Evolutionary conservation across 2,329 filamentous ascomycete genomes (phyloP).

Genomic region (Aureobasidium sp.): DNA sequence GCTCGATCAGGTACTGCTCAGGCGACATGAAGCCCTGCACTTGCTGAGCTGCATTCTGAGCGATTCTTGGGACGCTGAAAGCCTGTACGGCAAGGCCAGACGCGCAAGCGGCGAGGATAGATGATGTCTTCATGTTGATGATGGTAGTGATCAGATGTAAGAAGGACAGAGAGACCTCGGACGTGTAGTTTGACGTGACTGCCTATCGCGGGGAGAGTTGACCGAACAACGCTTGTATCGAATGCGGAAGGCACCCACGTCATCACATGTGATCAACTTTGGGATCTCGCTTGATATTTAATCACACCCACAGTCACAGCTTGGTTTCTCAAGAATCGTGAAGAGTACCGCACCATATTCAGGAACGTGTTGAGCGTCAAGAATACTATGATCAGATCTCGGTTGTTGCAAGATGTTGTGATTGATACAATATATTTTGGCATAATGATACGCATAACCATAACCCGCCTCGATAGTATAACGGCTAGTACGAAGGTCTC

Average conservation of each 20-base stretch:
- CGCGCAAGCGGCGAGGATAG: constrained; percentile 15
- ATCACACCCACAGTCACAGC: neutral
- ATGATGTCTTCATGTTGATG: constrained; percentile 15
- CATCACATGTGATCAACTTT: constrained; percentile 4
- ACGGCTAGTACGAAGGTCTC: constrained; percentile 15
- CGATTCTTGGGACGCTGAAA: constrained; percentile 17
- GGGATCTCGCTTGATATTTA: neutral
- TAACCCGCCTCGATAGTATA: constrained; percentile 14
- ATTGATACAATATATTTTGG: no score
- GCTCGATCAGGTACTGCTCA: constrained; percentile 70
- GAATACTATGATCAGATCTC: no score
- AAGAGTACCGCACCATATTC: no score
- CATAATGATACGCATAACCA: neutral
- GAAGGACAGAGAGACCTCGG: neutral
- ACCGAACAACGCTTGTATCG: constrained; percentile 15
- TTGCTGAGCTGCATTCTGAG: constrained; percentile 16
- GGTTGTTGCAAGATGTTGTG: no score
- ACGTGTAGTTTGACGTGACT: neutral
- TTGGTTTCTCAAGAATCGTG: neutral
- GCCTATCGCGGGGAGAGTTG: constrained; percentile 7
- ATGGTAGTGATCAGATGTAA: neutral
- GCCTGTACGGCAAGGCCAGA: constrained; percentile 17
- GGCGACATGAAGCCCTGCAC: constrained; percentile 23
- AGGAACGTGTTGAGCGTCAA: no score
- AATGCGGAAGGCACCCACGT: constrained; percentile 7